Percentiles rank a stretch among this genome's conserved stretches.
These are phyloP conservation scores for Xerocomus amazonicus DNA, from an alignment of 1,284 basidiomycete genomes.

Conservation along the genomic window DNA sequence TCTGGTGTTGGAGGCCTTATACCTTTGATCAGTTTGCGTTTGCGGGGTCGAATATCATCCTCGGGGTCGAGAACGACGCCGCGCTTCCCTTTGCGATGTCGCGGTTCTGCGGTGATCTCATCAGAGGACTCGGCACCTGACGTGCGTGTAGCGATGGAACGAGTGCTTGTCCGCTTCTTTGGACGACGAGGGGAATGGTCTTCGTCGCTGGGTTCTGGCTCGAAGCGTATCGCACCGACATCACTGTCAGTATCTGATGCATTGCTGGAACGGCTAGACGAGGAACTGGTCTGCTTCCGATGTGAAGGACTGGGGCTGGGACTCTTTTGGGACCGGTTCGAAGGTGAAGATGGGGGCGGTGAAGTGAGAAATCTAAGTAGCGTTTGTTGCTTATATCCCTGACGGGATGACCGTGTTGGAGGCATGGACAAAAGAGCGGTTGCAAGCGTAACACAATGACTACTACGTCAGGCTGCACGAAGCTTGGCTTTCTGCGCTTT, in stretches of 20 bases:
- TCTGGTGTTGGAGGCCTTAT: conserved; percentile 43
- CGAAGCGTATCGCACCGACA: conserved; percentile 50
- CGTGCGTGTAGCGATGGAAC: conserved; percentile 12
- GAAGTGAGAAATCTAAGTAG: conserved; percentile 29
- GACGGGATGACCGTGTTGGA: conserved; percentile 14
- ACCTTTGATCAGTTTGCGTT: conserved; percentile 49
- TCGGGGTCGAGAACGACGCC: conserved; percentile 27
- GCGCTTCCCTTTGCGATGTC: conserved; percentile 19
- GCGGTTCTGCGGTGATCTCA: conserved; percentile 11
- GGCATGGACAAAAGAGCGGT: conserved; percentile 12
- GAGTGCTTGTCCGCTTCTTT: conserved; percentile 28
- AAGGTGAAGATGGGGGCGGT: conserved; percentile 24
- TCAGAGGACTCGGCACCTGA: conserved; percentile 29
- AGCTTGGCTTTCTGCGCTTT: conserved; percentile 54
- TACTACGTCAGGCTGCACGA: conserved; percentile 46
- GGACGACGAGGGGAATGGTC: conserved; percentile 34
- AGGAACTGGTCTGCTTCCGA: conserved; percentile 17
- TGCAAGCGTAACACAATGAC: background rate
- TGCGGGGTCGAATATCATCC: conserved; percentile 32
- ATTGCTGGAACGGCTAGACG: conserved; percentile 14
- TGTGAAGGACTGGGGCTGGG: conserved; percentile 12
- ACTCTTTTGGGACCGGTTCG: conserved; percentile 8
- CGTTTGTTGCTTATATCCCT: conserved; percentile 33
- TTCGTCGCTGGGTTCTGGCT: conserved; percentile 37
- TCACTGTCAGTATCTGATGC: conserved; percentile 37